Evolutionary conservation across 1,284 basidiomycete species (phyloP), one percentile per base, ranked within the genome.

Genomic region (Trametes hirsuta): DNA sequence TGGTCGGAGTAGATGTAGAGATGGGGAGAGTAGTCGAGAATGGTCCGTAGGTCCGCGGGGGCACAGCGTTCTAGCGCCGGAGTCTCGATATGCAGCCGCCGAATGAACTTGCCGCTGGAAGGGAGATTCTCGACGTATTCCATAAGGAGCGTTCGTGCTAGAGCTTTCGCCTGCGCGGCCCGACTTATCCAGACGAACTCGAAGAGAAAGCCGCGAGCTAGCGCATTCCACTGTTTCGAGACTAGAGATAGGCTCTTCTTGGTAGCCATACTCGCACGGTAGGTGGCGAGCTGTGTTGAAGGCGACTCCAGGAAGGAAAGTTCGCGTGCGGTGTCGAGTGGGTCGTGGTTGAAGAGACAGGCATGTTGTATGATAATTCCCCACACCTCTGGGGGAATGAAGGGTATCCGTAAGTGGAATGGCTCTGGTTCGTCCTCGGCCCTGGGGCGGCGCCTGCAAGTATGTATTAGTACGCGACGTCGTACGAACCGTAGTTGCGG

Each of bases 151-250:
- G 81, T 81, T 64, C 75, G 77, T 5, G 86, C 86, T 2, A 90
- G 74, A 0, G 76, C 70, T 67, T 82, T 82, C 1, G 86, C 88
- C 62, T 90, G 85, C 39, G 76, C 74, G 4, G 81, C 81, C 41
- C 79, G 76, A 53, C 77, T 77, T 64, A 91, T 84, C 88, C 88
- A 88, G 44, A 90, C 79, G 68, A 83, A 86, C 68, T 89, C 85
- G 72, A 81, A 90, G 12, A 90, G 70, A 46, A 82, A 79, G 47
- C 80, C 79, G 61, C 83, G 81, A 11, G 79, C 75, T 58, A 84
- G 76, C 42, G 71, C 75, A 68, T 84, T 77, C 84, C 85, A 90
- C 6, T 75, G 70, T 50, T 79, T 78, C 66, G 74, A 84, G 6
- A 90, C 87, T 42, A 82, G 75, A 5, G 83, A 77, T 22, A 88